phyloP scores from a whole-genome alignment of 805 yeast genomes.

The Sugiyamaella smithiae region DNA sequence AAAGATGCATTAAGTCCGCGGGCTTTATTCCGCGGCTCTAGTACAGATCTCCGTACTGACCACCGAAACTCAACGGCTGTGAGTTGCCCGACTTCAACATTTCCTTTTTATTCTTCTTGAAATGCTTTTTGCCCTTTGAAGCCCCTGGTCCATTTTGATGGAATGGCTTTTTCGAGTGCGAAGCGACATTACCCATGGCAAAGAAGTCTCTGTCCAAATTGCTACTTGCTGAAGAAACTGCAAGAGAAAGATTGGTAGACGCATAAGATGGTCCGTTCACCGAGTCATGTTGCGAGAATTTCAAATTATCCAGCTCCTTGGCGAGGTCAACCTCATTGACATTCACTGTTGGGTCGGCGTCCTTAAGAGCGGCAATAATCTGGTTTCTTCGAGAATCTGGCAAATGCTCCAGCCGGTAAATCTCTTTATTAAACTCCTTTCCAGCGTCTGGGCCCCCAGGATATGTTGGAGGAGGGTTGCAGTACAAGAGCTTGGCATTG shows the following conservation, averaged over 20 bases:
- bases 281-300: slow-evolving; percentile 76
- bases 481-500: slow-evolving; percentile 79
- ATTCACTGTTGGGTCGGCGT: slow-evolving; percentile 37
- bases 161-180: slow-evolving; percentile 68
- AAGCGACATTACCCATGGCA: slow-evolving; percentile 60
- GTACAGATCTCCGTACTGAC: slow-evolving; percentile 20
- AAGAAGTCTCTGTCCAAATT: slow-evolving; percentile 87
- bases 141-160: slow-evolving; percentile 41
- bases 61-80: slow-evolving; percentile 15
- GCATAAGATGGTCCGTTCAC: slow-evolving; percentile 76
- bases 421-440: slow-evolving; percentile 73
- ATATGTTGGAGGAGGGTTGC: slow-evolving; percentile 68
- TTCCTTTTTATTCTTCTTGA: slow-evolving; percentile 69
- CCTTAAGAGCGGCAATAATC: slow-evolving; percentile 52
- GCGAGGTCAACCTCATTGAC: slow-evolving; percentile 59
- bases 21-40: slow-evolving; percentile 5
- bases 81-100: neutral
- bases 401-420: slow-evolving; percentile 61
- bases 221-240: slow-evolving; percentile 60
- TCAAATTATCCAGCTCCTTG: slow-evolving; percentile 64
- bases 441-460: slow-evolving; percentile 45
- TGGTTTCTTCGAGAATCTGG: slow-evolving; percentile 75
- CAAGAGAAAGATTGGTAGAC: slow-evolving; percentile 35
- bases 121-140: slow-evolving; percentile 53
- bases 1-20: neutral